Evolutionary conservation across 1,139 yeast genomes (phyloP), one percentile per base, ranked within the genome.

Genomic region (Saccharomyces hybrid): DNA sequence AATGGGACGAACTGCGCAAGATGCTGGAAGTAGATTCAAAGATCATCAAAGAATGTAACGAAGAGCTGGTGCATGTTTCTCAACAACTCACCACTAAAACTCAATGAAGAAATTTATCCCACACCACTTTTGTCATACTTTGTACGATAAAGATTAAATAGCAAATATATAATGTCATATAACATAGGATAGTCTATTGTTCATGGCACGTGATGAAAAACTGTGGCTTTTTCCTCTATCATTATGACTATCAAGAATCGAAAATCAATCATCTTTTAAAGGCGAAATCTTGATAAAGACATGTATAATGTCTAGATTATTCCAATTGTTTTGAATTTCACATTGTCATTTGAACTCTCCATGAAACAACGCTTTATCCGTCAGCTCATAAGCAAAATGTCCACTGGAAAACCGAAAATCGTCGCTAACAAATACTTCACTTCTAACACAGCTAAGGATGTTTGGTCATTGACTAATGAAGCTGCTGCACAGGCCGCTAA

Each of bases 401-500:
- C 44, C 5, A 38, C 44, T 2, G 11, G n/a, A 8, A 38, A 8
- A 38, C 44, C 44, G 44, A 61, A 57, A 50, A 59, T 67, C 29
- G 59, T 57, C 26, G 69, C 69, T 34, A 84, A 84, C 69, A 84
- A 83, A 3, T 85, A 85, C 68, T 85, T 86, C 71, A 76, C 81
- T 52, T 80, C 80, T 57, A 64, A 73, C 44, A 64, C 67, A 14
- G 67, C 75, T 25, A 88, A 90, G 69, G 99, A 93, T 68, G 90
- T 93, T 48, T 93, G 99, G 99, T 79, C 95, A 11, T 75, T 93
- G 61, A 88, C 95, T 71, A 93, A 93, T 67, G 98, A 91, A 66
- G 85, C 97, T 1, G 98, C 98, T 0, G 96, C 96, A 2, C 80
- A 81, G 5, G 88, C 95, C 13, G 82, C 81, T 53, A 67, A 67